Percentiles rank a stretch among this genome's conserved stretches.
These are phyloP conservation scores for Cucurbita maxima DNA, from an alignment of 306 rosid species.

Conservation along the genomic window DNA sequence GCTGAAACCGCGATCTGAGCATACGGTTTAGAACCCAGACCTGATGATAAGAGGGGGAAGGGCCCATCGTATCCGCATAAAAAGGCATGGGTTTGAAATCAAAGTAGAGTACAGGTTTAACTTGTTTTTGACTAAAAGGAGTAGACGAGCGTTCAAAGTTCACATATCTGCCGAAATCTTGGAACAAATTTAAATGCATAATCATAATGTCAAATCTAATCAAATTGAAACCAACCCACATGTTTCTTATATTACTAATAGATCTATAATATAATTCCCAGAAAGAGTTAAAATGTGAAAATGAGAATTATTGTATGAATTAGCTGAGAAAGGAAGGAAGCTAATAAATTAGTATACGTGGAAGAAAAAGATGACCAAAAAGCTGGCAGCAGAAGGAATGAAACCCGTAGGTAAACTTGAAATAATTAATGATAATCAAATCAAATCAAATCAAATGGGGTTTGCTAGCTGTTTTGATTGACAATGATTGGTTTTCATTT, in stretches of 20 bases:
- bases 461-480: slow-evolving; percentile 2
- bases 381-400: not conserved
- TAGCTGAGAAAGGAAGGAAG: not conserved
- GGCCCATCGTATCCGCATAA: not conserved
- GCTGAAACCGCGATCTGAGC: not conserved
- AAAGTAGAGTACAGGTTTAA: not conserved
- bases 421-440: not conserved
- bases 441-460: not conserved
- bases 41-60: not conserved
- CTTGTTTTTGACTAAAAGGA: not conserved
- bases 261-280: not conserved
- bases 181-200: not conserved
- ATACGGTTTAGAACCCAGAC: not conserved
- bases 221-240: not conserved
- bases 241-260: not conserved
- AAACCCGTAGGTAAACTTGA: not conserved
- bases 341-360: not conserved
- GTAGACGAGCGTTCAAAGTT: not conserved
- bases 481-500: not conserved
- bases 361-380: not conserved
- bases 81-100: not conserved
- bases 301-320: not conserved
- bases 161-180: not conserved
- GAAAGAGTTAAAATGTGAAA: not conserved
- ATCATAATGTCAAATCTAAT: not conserved